Conservation (phyloP, 257 asterid species). For the Solanum habrochaites region DNA sequence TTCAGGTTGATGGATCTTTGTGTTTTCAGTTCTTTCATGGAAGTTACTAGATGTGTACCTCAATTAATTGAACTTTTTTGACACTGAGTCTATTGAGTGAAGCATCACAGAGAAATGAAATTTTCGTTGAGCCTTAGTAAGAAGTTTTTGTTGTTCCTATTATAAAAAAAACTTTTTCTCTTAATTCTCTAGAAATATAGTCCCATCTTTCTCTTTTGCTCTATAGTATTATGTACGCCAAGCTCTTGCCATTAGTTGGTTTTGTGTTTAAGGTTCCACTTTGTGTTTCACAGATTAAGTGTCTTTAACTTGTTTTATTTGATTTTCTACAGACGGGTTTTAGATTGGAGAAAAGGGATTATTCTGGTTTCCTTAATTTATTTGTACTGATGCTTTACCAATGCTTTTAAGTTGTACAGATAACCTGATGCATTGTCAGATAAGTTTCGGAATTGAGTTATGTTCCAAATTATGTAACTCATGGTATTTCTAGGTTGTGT, state of each 20-base stretch:
- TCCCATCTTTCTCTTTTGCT: neutral
- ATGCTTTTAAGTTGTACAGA: neutral
- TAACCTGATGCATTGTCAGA: neutral
- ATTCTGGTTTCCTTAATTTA: neutral
- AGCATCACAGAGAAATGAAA: neutral
- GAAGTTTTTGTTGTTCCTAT: neutral
- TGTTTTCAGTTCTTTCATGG: neutral
- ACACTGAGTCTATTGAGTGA: neutral
- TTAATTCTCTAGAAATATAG: neutral
- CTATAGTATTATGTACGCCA: neutral
- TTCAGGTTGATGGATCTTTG: conserved; percentile 47
- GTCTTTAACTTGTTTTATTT: neutral
- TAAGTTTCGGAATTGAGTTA: neutral
- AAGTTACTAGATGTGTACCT: neutral
- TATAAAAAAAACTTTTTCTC: neutral
- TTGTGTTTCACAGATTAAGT: neutral
- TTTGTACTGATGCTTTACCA: neutral
- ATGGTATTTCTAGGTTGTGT: neutral
- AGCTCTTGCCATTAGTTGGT: neutral
- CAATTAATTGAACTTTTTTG: neutral
- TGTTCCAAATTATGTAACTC: neutral
- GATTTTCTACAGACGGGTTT: neutral
- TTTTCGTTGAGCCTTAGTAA: neutral
- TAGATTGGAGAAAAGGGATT: neutral
- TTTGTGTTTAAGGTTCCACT: neutral